Percentiles rank a stretch among this genome's conserved stretches.
These are phyloP conservation scores for Linaria vulgaris DNA, from an alignment of 257 asterid species.

Conservation along the genomic window DNA sequence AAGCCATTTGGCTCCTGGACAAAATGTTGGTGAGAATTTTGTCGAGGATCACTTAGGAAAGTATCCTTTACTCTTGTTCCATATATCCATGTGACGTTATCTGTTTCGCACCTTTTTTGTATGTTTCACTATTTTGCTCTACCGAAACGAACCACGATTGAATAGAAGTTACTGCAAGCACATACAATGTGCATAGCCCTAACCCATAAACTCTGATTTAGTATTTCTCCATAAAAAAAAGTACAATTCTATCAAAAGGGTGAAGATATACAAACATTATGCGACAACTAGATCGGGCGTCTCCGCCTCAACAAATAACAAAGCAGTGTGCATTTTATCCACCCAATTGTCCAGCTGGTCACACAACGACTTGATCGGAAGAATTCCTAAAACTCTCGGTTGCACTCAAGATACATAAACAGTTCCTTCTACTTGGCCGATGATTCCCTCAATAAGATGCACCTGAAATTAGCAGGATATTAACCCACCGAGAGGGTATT, in stretches of 20 bases:
- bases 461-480: slow-evolving; percentile 49
- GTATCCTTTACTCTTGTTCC: too few relatives aligned
- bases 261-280: slow-evolving; percentile 31
- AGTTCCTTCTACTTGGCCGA: slow-evolving; percentile 89
- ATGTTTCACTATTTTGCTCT: too few relatives aligned
- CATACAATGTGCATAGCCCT: slow-evolving; percentile 20
- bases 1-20: too few relatives aligned
- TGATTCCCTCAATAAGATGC: slow-evolving; percentile 90
- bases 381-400: slow-evolving; percentile 87
- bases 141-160: slow-evolving; percentile 4
- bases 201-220: slow-evolving; percentile 11
- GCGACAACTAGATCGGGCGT: slow-evolving; percentile 93
- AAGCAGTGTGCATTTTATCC: slow-evolving; percentile 82
- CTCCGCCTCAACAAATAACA: slow-evolving; percentile 92
- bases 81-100: too few relatives aligned
- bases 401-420: slow-evolving; percentile 94
- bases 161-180: slow-evolving; percentile 19
- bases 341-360: slow-evolving; percentile 85
- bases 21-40: too few relatives aligned
- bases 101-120: too few relatives aligned
- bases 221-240: not conserved
- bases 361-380: slow-evolving; percentile 83
- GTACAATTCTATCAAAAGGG: slow-evolving; percentile 23
- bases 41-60: too few relatives aligned
- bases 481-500: too few relatives aligned